These are phyloP conservation scores for Russula dissimulans DNA, from an alignment of 768 basidiomycete genomes.

Conservation along the genomic window DNA sequence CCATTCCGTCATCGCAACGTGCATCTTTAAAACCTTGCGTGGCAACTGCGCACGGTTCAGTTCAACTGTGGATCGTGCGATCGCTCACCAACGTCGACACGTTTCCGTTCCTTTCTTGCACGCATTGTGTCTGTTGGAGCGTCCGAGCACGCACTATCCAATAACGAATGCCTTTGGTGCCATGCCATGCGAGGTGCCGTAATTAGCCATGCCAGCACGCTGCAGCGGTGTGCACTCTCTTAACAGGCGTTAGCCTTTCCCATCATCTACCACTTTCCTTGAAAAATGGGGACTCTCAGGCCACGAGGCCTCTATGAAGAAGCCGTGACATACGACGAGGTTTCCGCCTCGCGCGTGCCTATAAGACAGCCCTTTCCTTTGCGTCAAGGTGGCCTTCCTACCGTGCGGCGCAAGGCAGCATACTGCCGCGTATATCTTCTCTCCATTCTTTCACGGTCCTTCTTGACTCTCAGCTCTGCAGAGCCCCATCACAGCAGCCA, in stretches of 20 bases:
- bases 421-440: conserved; percentile 5
- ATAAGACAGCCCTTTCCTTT: conserved; percentile 10
- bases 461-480: conserved; percentile 12
- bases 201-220: conserved; percentile 1
- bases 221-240: not conserved
- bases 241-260: conserved; percentile 4
- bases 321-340: conserved; percentile 12
- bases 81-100: not conserved
- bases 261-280: conserved; percentile 6
- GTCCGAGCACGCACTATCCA: not conserved
- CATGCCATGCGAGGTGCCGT: conserved; percentile 1
- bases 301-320: conserved; percentile 16
- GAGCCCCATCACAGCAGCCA: conserved; percentile 3
- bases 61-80: not conserved
- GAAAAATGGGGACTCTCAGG: conserved; percentile 9
- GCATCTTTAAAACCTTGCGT: not conserved
- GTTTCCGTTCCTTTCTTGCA: not conserved
- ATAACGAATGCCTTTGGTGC: not conserved
- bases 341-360: conserved; percentile 10
- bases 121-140: not conserved
- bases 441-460: not conserved
- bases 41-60: not conserved
- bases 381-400: conserved; percentile 9
- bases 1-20: conserved; percentile 9
- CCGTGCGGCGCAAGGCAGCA: conserved; percentile 9